Conservation (phyloP, 345 rosid genomes). For the Camelina sativa region DNA sequence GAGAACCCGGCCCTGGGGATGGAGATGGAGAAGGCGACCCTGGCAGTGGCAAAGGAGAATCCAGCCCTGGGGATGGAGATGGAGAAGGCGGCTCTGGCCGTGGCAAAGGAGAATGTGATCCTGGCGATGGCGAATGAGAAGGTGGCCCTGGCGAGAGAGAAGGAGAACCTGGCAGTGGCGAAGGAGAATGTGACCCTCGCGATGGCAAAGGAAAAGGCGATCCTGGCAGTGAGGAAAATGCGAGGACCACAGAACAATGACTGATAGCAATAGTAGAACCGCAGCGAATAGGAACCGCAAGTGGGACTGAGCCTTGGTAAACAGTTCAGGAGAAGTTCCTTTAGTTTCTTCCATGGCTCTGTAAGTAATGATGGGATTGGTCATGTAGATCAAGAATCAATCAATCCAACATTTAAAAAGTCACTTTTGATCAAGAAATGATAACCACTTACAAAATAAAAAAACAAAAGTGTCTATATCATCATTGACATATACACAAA, state of each 20-base stretch:
- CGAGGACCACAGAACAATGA: not conserved
- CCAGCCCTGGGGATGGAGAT: too few species aligned
- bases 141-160: not conserved
- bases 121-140: not conserved
- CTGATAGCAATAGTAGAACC: conserved; percentile 1
- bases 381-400: not conserved
- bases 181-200: not conserved
- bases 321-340: not conserved
- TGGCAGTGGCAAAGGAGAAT: too few species aligned
- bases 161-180: not conserved
- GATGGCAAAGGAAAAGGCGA: not conserved
- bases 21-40: too few species aligned
- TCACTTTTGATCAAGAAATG: too few species aligned
- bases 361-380: not conserved
- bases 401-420: not conserved
- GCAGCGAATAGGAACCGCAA: not conserved
- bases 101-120: not conserved
- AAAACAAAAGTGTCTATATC: not conserved
- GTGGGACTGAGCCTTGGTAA: not conserved
- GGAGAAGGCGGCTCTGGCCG: too few species aligned
- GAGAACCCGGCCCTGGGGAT: too few species aligned
- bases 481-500: not conserved
- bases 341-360: not conserved
- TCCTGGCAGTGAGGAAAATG: not conserved
- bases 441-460: not conserved